phyloP scores from a whole-genome alignment of 78 protist genomes.

The Anaeramoeba flamelloides region DNA sequence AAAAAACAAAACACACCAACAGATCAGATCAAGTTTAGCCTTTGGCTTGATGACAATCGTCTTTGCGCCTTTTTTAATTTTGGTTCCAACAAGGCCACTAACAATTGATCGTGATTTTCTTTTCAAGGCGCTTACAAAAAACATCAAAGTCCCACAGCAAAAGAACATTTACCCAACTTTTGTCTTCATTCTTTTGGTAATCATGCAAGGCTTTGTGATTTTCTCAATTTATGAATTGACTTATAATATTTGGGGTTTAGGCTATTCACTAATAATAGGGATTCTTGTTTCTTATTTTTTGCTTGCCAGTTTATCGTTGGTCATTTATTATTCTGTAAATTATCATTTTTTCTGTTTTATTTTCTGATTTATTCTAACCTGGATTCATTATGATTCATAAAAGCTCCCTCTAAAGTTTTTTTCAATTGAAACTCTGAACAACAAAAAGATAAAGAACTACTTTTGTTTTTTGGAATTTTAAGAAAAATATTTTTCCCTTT shows the following conservation, averaged over 20 bases:
- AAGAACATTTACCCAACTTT: not conserved
- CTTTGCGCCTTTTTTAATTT: not conserved
- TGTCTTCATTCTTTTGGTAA: not conserved
- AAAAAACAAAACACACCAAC: no score
- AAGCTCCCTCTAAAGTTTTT: no score
- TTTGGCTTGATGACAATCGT: not conserved
- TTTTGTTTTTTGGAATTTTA: no score
- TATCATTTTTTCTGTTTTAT: no score
- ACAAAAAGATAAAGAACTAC: no score
- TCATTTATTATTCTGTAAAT: no score
- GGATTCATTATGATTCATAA: no score
- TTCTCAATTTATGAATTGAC: not conserved
- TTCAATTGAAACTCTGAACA: no score
- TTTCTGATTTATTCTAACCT: no score
- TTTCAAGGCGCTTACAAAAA: not conserved
- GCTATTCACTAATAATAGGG: not conserved
- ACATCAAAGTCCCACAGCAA: not conserved
- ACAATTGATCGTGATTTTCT: not conserved
- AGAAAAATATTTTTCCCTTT: no score
- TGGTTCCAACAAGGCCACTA: not conserved
- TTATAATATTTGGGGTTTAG: not conserved
- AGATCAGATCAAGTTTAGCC: not conserved
- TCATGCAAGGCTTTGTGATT: not conserved
- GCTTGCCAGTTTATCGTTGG: not conserved
- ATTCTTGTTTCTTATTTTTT: not conserved